Evolutionary conservation across 805 yeast genomes (phyloP), one percentile per base, ranked within the genome.

Genomic region (Candida silvatica): DNA sequence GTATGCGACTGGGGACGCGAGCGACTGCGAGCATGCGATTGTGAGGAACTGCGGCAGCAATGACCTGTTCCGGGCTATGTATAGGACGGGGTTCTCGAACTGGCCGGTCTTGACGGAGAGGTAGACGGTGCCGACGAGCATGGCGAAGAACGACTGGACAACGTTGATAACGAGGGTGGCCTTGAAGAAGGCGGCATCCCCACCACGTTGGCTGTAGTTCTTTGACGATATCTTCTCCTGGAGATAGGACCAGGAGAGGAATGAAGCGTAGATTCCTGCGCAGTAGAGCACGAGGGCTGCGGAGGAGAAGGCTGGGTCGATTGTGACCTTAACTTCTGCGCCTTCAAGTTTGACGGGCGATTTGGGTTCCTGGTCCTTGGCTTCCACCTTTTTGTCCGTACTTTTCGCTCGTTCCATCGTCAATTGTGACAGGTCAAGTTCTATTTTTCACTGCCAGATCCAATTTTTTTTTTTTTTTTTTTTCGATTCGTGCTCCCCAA

Each of bases 241-340:
- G 9, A 92, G 71, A 25, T 85, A 70, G 0, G 95, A 87, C 98
- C 98, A 92, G 2, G 90, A 69, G 19, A 92, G 61, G 48, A 92
- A 92, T 32, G 95, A 80, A 2, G 74, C 75, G 51, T 92, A 92
- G 25, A 92, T 83, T 0, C 97, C 97, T 6, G 46, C 31, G 2
- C 66, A 59, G 37, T 70, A 67, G 14, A 25, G 7, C 4, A 61
- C 28, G 4, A 47, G 27, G 8, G 43, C 14, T 11, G 38, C 26
- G 2, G 42, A 33, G n/a, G 29, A 17, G 7, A 36, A 20, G 16
- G 31, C 6, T 15, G 11, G 9, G 25, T 11, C 12, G 29, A 27
- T n/a, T n/a, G n/a, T n/a, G n/a, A n/a, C n/a, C n/a, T n/a, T n/a
- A n/a, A n/a, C n/a, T n/a, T n/a, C n/a, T 27, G 8, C 8, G 9